Percentiles rank a stretch among this genome's conserved stretches.
phyloP scores from a whole-genome alignment of 1,284 basidiomycete species.

The Sporisorium sorghi region DNA sequence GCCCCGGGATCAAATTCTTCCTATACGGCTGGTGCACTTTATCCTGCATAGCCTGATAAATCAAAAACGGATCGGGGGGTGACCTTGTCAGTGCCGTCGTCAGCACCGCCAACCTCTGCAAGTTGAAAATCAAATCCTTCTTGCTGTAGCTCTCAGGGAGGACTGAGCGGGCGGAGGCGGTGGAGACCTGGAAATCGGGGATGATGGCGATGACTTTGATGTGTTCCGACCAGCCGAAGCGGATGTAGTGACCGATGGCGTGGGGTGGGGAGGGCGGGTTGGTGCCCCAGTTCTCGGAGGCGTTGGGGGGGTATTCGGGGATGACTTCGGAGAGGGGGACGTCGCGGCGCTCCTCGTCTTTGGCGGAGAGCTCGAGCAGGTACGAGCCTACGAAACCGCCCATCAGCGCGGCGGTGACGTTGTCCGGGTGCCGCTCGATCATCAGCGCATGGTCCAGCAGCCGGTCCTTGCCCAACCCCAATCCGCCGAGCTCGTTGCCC shows the following conservation, averaged over 20 bases:
- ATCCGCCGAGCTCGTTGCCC: slow-evolving; percentile 82
- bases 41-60: slow-evolving; percentile 99
- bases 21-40: slow-evolving; percentile 97
- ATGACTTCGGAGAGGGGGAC: slow-evolving; percentile 96
- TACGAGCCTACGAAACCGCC: slow-evolving; percentile 99
- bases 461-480: slow-evolving; percentile 78
- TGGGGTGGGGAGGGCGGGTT: slow-evolving; percentile 86
- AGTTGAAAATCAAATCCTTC: slow-evolving; percentile 93
- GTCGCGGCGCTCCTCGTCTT: slow-evolving; percentile 77
- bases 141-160: slow-evolving; percentile 85
- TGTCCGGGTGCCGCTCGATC: slow-evolving; percentile 99
- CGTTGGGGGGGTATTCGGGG: slow-evolving; percentile 94
- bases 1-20: slow-evolving; percentile 88
- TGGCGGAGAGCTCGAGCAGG: slow-evolving; percentile 80
- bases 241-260: slow-evolving; percentile 94
- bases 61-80: slow-evolving; percentile 91
- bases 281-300: slow-evolving; percentile 87
- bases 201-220: slow-evolving; percentile 96
- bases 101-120: slow-evolving; percentile 96
- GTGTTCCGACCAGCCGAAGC: slow-evolving; percentile 85
- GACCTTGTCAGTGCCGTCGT: slow-evolving; percentile 91
- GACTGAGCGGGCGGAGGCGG: slow-evolving; percentile 90
- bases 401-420: slow-evolving; percentile 95
- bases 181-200: slow-evolving; percentile 94
- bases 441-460: slow-evolving; percentile 96